A percentile compares a stretch with the other conserved stretches of the same genome.
phyloP scores from a whole-genome alignment of 2,329 filamentous ascomycete genomes.

The Aspergillus vadensis region DNA sequence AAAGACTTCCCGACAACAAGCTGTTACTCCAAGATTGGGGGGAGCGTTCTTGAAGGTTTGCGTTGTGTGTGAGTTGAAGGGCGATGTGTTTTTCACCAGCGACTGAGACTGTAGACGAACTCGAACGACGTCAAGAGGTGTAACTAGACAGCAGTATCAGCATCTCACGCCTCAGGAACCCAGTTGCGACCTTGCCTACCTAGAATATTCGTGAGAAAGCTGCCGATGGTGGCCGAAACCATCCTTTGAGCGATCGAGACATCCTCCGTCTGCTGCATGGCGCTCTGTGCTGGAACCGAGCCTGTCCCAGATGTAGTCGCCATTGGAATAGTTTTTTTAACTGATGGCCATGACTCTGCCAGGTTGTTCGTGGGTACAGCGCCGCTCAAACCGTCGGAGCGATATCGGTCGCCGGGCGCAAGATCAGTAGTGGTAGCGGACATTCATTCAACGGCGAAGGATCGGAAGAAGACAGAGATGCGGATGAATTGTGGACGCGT shows the following conservation, averaged over 20 bases:
- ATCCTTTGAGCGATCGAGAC: constrained; percentile 89
- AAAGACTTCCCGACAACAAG: constrained; percentile 96
- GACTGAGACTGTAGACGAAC: constrained; percentile 89
- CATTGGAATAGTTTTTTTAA: constrained; percentile 39
- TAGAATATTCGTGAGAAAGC: constrained; percentile 58
- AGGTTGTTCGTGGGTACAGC: constrained; percentile 12
- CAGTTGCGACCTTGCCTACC: neutral
- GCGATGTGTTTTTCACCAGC: constrained; percentile 56
- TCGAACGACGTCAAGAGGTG: constrained; percentile 93
- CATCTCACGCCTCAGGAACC: neutral
- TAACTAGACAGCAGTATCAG: constrained; percentile 60
- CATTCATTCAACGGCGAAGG: constrained; percentile 27
- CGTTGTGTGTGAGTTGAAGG: constrained; percentile 53
- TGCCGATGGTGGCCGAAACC: constrained; percentile 89
- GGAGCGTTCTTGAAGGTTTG: constrained; percentile 68
- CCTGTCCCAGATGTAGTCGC: constrained; percentile 32
- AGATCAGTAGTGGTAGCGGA: constrained; percentile 26
- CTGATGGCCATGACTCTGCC: constrained; percentile 34
- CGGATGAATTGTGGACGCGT: neutral
- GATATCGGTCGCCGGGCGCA: constrained; percentile 28
- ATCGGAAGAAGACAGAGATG: neutral
- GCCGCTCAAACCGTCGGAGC: constrained; percentile 19
- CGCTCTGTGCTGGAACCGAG: constrained; percentile 20
- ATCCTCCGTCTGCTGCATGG: constrained; percentile 41
- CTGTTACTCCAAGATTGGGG: constrained; percentile 84